Percentiles rank a stretch among this genome's conserved stretches.
Conservation (phyloP, 805 yeast species). For the Saccharomyces jurei region DNA sequence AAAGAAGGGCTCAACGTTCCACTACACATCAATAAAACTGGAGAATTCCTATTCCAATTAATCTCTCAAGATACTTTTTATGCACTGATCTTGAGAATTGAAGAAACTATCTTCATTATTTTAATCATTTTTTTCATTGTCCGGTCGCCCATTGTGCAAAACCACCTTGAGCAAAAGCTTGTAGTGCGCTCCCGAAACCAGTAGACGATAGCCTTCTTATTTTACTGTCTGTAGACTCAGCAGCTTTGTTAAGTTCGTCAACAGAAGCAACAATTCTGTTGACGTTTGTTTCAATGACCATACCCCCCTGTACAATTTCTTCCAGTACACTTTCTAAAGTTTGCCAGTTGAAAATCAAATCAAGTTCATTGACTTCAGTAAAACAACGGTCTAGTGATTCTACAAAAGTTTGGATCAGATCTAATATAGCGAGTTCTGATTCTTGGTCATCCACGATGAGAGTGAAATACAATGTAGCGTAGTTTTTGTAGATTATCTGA, state of each 20-base stretch:
- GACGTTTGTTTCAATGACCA: conserved; percentile 92
- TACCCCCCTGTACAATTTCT: conserved; percentile 93
- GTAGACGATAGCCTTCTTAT: conserved; percentile 18
- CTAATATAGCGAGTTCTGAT: conserved; percentile 86
- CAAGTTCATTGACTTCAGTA: conserved; percentile 89
- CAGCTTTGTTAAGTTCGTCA: conserved; percentile 41
- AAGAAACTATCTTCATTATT: neutral
- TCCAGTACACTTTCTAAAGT: conserved; percentile 83
- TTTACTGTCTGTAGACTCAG: conserved; percentile 19
- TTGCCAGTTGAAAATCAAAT: conserved; percentile 98
- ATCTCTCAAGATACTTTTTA: neutral
- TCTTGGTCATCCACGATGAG: conserved; percentile 95
- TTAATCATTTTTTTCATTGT: conserved; percentile 12
- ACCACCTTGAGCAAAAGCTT: conserved; percentile 29
- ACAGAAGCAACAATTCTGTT: conserved; percentile 70
- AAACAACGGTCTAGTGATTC: conserved; percentile 91
- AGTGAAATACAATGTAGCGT: conserved; percentile 93
- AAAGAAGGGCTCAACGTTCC: neutral
- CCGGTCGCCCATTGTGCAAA: conserved; percentile 31
- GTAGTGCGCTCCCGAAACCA: conserved; percentile 25
- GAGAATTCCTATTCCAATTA: neutral
- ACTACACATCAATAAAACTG: neutral
- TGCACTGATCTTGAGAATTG: neutral
- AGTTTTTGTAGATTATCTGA: conserved; percentile 85
- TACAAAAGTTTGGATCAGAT: conserved; percentile 92